Percentiles rank a stretch among this genome's conserved stretches.
phyloP scores from a whole-genome alignment of 1,139 yeast species.

The Pichia sp. region DNA sequence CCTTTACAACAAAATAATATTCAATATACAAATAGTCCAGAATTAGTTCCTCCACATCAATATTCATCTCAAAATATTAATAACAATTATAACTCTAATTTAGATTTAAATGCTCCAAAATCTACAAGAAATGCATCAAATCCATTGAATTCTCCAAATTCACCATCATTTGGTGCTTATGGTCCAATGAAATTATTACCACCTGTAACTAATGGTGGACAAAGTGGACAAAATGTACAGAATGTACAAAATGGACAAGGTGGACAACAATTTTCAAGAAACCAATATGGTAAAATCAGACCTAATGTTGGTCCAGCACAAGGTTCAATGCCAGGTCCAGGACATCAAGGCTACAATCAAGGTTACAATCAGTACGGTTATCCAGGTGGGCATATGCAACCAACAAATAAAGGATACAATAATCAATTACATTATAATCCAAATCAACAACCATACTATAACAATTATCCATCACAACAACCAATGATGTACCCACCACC shows the following conservation, averaged over 20 bases:
- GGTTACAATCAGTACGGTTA: background rate
- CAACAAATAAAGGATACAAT: too few relatives aligned
- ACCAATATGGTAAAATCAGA: background rate
- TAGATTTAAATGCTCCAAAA: background rate
- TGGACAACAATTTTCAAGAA: constrained; percentile 1
- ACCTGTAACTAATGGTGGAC: constrained; percentile 3
- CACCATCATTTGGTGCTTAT: constrained; percentile 11
- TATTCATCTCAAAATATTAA: background rate
- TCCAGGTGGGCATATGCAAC: background rate
- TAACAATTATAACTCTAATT: background rate
- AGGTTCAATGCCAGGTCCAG: too few relatives aligned
- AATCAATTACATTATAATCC: too few relatives aligned
- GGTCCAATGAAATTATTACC: constrained; percentile 16
- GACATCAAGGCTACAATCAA: constrained; percentile 1
- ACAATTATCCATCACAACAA: constrained; percentile 7
- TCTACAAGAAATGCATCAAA: background rate
- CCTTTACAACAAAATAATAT: background rate
- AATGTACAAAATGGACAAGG: background rate
- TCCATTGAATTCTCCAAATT: constrained; percentile 9
- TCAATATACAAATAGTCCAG: constrained; percentile 14
- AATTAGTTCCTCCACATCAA: constrained; percentile 15
- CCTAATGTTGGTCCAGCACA: background rate
- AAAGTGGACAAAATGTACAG: background rate
- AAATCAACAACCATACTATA: background rate
- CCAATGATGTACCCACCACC: constrained; percentile 7